Evolutionary conservation across 2,329 filamentous ascomycete species (phyloP).

Genomic region (Colletotrichum graminicola): DNA sequence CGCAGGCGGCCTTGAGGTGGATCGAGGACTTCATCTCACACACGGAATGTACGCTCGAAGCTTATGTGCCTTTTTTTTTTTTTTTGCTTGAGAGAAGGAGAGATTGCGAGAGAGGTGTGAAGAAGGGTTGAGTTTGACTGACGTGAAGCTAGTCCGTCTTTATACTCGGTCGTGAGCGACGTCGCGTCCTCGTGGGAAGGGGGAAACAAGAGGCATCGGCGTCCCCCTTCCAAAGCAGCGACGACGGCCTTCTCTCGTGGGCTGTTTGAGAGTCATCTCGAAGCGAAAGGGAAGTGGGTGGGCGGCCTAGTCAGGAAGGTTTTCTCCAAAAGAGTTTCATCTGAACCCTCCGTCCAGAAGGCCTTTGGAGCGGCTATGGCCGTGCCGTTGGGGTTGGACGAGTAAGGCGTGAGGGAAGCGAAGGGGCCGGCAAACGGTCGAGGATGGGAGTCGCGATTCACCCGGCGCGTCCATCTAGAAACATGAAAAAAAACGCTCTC

Average conservation of each 20-base stretch:
- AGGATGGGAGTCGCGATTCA: neutral
- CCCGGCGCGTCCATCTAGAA: too few species aligned
- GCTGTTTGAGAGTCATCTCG: neutral
- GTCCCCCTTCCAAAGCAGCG: neutral
- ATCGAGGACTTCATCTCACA: neutral
- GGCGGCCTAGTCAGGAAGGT: neutral
- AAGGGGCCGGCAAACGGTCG: neutral
- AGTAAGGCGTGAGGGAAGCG: neutral
- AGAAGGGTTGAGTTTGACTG: neutral
- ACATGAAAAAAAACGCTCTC: neutral
- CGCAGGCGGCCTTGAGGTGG: neutral
- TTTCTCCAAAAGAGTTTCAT: constrained; percentile 23
- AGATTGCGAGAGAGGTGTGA: neutral
- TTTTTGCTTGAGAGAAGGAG: neutral
- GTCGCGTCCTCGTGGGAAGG: too few species aligned
- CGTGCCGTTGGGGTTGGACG: neutral
- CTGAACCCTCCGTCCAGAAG: neutral
- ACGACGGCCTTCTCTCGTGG: neutral
- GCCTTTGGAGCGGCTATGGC: neutral
- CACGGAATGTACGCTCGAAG: neutral
- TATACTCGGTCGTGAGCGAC: neutral
- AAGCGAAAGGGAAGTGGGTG: too few species aligned
- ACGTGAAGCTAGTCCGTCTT: neutral
- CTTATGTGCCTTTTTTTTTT: too few species aligned
- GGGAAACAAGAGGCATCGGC: neutral